phyloP scores from a whole-genome alignment of 2,329 filamentous ascomycete species.

The Fusarium torulosum region DNA sequence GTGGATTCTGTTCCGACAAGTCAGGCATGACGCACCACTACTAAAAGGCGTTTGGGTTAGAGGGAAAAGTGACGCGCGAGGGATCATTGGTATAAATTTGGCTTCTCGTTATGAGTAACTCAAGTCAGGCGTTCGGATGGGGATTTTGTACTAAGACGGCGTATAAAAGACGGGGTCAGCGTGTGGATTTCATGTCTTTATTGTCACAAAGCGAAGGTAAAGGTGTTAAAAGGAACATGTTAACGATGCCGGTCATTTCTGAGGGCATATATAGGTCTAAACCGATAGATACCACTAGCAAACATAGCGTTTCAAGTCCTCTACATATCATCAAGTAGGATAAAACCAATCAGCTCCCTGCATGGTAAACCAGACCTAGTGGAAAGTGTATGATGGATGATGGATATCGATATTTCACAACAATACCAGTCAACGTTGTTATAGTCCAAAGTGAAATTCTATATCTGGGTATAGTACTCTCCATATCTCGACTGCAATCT shows the following conservation, averaged over 20 bases:
- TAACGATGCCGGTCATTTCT: background rate
- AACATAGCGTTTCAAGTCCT: background rate
- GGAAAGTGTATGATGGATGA: background rate
- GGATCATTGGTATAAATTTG: background rate
- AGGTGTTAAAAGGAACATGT: background rate
- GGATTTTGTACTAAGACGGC: background rate
- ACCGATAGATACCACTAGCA: background rate
- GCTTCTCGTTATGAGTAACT: background rate
- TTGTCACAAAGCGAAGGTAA: background rate
- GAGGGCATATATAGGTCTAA: background rate
- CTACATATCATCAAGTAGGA: background rate
- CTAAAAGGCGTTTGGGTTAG: background rate
- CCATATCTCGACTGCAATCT: background rate
- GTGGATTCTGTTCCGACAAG: conserved; percentile 25
- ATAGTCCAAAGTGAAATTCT: background rate
- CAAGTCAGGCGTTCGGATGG: background rate
- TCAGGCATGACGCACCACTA: background rate
- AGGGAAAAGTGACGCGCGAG: background rate
- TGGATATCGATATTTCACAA: background rate
- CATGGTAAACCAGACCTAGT: background rate
- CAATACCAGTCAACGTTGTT: background rate
- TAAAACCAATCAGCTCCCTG: background rate
- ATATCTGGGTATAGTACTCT: background rate
- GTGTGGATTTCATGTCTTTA: background rate
- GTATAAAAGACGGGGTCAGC: too few species aligned